A percentile compares a stretch with the other conserved stretches of the same genome.
Evolutionary conservation across 306 rosid species (phyloP).

Genomic region (Quercus aquifolioides): DNA sequence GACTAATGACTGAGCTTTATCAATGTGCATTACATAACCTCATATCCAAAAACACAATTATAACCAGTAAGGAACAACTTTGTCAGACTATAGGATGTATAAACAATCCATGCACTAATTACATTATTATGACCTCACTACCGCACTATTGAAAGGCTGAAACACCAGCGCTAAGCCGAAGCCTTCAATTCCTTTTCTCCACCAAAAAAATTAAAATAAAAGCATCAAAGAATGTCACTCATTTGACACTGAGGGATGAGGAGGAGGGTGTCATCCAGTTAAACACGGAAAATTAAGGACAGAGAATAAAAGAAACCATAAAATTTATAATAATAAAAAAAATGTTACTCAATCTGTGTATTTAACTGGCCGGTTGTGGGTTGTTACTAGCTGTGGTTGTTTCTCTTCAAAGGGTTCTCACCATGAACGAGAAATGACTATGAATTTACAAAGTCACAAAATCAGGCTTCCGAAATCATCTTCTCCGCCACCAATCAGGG

Average conservation of each 20-base stretch:
- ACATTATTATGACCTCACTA: not conserved
- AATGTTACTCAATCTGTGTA: constrained; percentile 8
- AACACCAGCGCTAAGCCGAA: not conserved
- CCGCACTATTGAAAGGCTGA: not conserved
- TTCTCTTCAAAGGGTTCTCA: constrained; percentile 25
- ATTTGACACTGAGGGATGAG: not conserved
- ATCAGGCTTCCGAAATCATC: constrained; percentile 36
- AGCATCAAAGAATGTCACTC: not conserved
- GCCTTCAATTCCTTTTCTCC: not conserved
- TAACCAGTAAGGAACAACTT: too few species aligned
- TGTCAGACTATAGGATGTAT: not conserved
- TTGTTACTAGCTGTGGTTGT: constrained; percentile 15
- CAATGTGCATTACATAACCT: too few species aligned
- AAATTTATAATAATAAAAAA: not conserved
- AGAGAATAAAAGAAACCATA: constrained; percentile 1
- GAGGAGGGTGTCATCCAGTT: not conserved
- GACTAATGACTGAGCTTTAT: too few species aligned
- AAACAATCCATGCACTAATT: not conserved
- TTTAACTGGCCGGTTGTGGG: constrained; percentile 10
- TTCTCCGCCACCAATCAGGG: constrained; percentile 82
- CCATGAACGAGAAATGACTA: constrained; percentile 20
- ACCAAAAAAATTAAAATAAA: not conserved
- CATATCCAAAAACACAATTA: too few species aligned
- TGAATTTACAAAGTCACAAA: constrained; percentile 43
- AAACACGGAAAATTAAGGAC: not conserved